Base-by-base conservation (phyloP, 805 yeast species). In the Candida vartiovaarae region DNA sequence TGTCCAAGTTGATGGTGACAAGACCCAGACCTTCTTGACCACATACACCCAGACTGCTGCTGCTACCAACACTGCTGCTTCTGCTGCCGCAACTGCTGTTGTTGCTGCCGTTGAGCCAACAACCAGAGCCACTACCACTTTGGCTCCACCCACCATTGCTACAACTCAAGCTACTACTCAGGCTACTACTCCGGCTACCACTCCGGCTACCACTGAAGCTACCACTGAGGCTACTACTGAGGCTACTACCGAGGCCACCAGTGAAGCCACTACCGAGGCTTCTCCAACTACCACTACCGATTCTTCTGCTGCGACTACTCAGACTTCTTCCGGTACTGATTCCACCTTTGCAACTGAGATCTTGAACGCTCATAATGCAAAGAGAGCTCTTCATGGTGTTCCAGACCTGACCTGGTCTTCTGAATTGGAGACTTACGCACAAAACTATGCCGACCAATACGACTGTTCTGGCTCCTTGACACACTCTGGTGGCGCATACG, bases 401-500 rank as follows among this genome's bases (percentile, higher is more conserved):
- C 56, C 62, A 1, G 61, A 64, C 28, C 64, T 80, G 53, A 50
- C 70, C 4, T 80, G 85, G 85, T 69, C 70, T 42, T 57, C 67
- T 33, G 56, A 60, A 5, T 59, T 74, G 39, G 74, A 71, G 43
- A 54, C 64, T 15, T 77, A 71, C 54, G 84, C 85, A 48, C 70
- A 63, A 57, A 62, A 64, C 41, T 78, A 75, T 49, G 79, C 79
- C 39, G 69, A 62, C 11, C 43, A 59, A 6, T 78, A 77, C 57
- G 81, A 85, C 65, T 71, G 79, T 59, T 74, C 80, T 8, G 87
- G 84, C 50, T 62, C 49, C 32, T 66, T 86, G 55, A 64, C 68
- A 32, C 95, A 85, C 65, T 80, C 90, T 23, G 76, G 75, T 40
- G 87, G 86, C 32, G 74, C 75, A 30, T 81, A 80, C 66, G 95